phyloP scores from a whole-genome alignment of 768 basidiomycete genomes.

The Agaricus blazei region DNA sequence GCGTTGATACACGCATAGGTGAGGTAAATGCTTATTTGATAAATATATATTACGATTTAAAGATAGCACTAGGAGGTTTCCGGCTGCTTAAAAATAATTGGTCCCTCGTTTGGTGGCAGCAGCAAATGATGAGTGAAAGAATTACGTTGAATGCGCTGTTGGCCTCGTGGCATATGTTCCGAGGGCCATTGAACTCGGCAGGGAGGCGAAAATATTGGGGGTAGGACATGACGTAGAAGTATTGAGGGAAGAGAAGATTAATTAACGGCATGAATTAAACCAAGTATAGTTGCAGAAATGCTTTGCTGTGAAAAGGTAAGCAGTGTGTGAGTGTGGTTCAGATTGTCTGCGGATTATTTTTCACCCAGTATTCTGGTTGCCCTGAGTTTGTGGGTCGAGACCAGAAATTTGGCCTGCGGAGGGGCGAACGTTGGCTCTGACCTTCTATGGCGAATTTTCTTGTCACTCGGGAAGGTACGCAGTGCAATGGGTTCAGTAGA shows the following conservation, averaged over 20 bases:
- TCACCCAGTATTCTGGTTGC: not conserved
- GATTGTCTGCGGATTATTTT: no score
- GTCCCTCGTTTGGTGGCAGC: slow-evolving; percentile 13
- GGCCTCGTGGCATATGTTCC: not conserved
- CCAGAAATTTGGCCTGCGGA: not conserved
- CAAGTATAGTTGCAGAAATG: no score
- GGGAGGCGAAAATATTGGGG: not conserved
- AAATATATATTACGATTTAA: no score
- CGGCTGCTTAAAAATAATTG: slow-evolving; percentile 20
- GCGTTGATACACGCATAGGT: no score
- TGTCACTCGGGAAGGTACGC: not conserved
- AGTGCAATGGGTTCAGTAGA: not conserved
- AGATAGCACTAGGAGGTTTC: not conserved
- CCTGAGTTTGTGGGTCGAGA: not conserved
- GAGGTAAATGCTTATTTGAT: no score
- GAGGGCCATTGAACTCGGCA: not conserved
- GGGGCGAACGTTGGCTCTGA: not conserved
- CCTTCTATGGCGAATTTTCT: not conserved
- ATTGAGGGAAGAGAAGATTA: not conserved
- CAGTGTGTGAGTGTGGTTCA: no score
- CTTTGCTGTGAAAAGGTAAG: no score
- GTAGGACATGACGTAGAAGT: not conserved
- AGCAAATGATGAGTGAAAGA: slow-evolving; percentile 13
- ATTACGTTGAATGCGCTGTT: not conserved
- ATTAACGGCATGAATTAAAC: no score